A percentile compares a stretch with the other conserved stretches of the same genome.
These are phyloP conservation scores for Flaveria floridana DNA, from an alignment of 140 eudicot species.

Conservation along the genomic window DNA sequence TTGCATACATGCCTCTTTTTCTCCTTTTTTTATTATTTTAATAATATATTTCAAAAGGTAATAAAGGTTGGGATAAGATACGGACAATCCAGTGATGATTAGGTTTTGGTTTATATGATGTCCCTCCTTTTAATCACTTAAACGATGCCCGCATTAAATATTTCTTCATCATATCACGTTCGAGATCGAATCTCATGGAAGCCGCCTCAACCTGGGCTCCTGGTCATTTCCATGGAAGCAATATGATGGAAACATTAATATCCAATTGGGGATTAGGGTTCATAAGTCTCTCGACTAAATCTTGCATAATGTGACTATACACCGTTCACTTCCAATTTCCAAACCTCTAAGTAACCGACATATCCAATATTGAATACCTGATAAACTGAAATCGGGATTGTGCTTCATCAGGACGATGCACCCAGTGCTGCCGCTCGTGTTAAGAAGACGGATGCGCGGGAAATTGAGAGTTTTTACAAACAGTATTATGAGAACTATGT, in stretches of 20 bases:
- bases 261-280: constrained; percentile 25
- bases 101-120: neutral
- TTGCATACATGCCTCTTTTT: no score
- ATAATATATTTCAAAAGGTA: no score
- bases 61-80: no score
- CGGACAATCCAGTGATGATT: no score
- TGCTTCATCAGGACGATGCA: constrained; percentile 60
- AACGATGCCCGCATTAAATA: neutral
- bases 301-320: constrained; percentile 1
- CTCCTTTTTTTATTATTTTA: no score
- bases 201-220: neutral
- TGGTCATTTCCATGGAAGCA: constrained; percentile 1
- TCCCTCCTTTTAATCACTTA: neutral
- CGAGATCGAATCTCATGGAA: no score
- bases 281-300: constrained; percentile 10
- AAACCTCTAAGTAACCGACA: constrained; percentile 8
- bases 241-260: neutral
- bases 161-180: neutral
- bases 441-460: constrained; percentile 84
- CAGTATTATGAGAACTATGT: constrained; percentile 87
- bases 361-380: neutral
- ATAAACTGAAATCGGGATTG: constrained; percentile 2
- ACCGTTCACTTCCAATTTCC: constrained; percentile 5
- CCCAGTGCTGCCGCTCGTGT: constrained; percentile 73
- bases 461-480: constrained; percentile 89